phyloP scores from a whole-genome alignment of 371 early-diverging fungal genomes.

The Dichotomocladium elegans region DNA sequence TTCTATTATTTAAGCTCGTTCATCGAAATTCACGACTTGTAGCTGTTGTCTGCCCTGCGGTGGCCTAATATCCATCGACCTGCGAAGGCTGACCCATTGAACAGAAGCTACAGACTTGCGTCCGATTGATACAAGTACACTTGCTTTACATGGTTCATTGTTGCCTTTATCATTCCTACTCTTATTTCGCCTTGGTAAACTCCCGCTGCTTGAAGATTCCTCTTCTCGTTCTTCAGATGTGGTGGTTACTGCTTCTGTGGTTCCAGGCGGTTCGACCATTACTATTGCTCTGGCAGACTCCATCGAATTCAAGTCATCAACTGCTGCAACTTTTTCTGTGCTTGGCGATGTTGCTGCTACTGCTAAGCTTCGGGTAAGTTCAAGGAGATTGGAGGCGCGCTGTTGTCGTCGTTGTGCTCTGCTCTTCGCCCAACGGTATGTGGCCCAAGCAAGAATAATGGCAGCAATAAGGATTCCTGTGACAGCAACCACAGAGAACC shows the following conservation, averaged over 20 bases:
- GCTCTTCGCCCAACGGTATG: not conserved
- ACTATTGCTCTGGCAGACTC: not conserved
- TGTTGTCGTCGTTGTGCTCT: not conserved
- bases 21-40: constrained; percentile 5
- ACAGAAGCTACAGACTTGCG: constrained; percentile 15
- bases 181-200: constrained; percentile 1
- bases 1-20: no score
- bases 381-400: no score
- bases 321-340: no score
- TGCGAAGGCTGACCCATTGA: constrained; percentile 15
- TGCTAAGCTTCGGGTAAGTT: no score
- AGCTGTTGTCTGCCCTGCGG: not conserved
- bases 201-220: not conserved
- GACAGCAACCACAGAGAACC: constrained; percentile 8
- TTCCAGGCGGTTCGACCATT: not conserved
- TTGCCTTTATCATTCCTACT: not conserved
- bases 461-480: not conserved
- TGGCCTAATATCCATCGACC: constrained; percentile 9
- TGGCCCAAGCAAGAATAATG: not conserved
- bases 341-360: not conserved
- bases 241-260: not conserved
- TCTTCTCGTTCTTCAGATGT: not conserved
- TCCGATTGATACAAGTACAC: constrained; percentile 7
- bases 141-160: constrained; percentile 2
- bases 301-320: no score